Conservation (phyloP, 345 rosid species). For the Erysimum cheiranthoides region DNA sequence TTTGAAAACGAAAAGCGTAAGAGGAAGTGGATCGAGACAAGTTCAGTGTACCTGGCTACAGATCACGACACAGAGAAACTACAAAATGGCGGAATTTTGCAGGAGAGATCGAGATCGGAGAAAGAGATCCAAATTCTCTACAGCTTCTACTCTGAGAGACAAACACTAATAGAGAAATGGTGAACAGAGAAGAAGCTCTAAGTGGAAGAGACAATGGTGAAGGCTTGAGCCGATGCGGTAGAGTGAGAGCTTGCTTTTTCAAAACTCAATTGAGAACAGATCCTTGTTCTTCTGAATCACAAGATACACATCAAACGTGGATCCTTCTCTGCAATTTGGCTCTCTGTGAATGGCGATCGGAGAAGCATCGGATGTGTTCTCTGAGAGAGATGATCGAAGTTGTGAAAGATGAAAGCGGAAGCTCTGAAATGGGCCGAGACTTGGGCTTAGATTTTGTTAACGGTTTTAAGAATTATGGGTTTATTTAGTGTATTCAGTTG, state of each 20-base stretch:
- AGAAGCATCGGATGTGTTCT: conserved; percentile 31
- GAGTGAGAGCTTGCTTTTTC: conserved; percentile 15
- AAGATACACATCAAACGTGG: conserved; percentile 3
- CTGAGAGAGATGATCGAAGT: conserved; percentile 38
- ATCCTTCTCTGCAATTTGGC: conserved; percentile 25
- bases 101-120: conserved; percentile 43
- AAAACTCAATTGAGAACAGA: conserved; percentile 38
- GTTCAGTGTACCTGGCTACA: conserved; percentile 31
- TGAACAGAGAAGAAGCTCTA: conserved; percentile 29
- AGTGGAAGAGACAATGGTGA: conserved; percentile 35
- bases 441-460: conserved; percentile 11
- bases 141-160: conserved; percentile 11
- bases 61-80: conserved; percentile 16
- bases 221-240: conserved; percentile 24
- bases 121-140: conserved; percentile 7
- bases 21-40: conserved; percentile 33
- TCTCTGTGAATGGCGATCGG: conserved; percentile 31
- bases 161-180: background rate
- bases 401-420: conserved; percentile 24
- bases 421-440: conserved; percentile 13
- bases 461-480: background rate
- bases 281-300: conserved; percentile 24
- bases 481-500: background rate
- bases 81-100: conserved; percentile 17
- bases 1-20: background rate